Conservation (phyloP, 768 basidiomycete genomes). For the Zangia roseola region DNA sequence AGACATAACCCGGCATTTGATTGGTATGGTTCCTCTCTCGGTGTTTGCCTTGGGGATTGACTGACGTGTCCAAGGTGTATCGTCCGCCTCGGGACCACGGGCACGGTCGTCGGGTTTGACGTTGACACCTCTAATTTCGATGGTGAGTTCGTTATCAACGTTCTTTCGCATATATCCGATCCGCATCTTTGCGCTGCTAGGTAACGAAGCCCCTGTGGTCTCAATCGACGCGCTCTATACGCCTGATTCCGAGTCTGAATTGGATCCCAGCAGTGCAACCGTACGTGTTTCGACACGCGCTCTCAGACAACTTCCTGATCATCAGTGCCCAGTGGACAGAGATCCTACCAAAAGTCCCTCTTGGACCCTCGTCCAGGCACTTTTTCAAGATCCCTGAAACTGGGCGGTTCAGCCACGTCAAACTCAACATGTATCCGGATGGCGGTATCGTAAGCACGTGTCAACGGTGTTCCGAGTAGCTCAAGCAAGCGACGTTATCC, state of each 20-base stretch:
- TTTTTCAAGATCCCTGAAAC: slow-evolving; percentile 72
- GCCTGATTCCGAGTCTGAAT: slow-evolving; percentile 42
- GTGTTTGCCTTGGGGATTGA: too few relatives aligned
- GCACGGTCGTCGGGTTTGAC: slow-evolving; percentile 78
- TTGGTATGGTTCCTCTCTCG: slow-evolving; percentile 53
- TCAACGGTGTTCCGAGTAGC: neutral
- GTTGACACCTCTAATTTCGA: slow-evolving; percentile 95
- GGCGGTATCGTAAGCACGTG: slow-evolving; percentile 76
- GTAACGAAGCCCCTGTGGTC: slow-evolving; percentile 83
- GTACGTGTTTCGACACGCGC: slow-evolving; percentile 38
- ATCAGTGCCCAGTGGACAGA: slow-evolving; percentile 63
- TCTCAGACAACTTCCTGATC: neutral
- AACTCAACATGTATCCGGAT: slow-evolving; percentile 94
- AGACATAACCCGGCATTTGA: slow-evolving; percentile 88
- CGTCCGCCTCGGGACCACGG: slow-evolving; percentile 79
- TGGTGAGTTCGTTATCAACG: slow-evolving; percentile 42
- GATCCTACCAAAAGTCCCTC: slow-evolving; percentile 68
- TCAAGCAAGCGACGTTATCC: slow-evolving; percentile 1
- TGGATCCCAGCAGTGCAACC: slow-evolving; percentile 45
- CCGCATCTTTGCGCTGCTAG: slow-evolving; percentile 34
- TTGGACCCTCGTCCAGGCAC: slow-evolving; percentile 87
- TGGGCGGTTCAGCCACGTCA: slow-evolving; percentile 68
- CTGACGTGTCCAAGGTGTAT: slow-evolving; percentile 63
- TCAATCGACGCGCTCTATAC: slow-evolving; percentile 65
- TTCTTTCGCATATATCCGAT: neutral